phyloP scores from a whole-genome alignment of 805 yeast genomes.

The Pichia pseudocactophila region DNA sequence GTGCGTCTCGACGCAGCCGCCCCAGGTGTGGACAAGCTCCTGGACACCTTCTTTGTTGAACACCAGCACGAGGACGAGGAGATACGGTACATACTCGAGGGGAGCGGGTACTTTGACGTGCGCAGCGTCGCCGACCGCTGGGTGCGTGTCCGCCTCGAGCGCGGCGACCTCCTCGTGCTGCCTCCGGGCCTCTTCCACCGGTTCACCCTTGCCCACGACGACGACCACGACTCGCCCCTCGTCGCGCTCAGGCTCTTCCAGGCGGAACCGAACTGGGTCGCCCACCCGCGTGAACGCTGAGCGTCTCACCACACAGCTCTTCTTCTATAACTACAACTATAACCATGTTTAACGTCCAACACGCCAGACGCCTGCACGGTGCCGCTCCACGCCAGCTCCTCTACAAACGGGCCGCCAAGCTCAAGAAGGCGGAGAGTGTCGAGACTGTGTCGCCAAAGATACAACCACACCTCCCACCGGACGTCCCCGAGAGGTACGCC shows the following conservation, averaged over 20 bases:
- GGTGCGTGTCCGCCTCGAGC: constrained; percentile 62
- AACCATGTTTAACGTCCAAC: too few relatives aligned
- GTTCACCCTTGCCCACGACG: constrained; percentile 79
- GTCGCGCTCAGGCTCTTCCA: constrained; percentile 79
- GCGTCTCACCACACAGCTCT: too few relatives aligned
- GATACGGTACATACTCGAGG: constrained; percentile 81
- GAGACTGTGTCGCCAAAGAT: too few relatives aligned
- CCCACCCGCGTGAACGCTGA: constrained; percentile 25
- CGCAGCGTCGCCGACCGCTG: constrained; percentile 53
- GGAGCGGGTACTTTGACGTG: constrained; percentile 88
- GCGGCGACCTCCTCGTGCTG: constrained; percentile 59
- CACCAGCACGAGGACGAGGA: constrained; percentile 97
- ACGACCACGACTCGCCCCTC: too few relatives aligned
- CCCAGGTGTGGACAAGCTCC: constrained; percentile 53
- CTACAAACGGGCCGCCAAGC: constrained; percentile 16
- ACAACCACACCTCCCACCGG: constrained; percentile 9
- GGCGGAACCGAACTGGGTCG: constrained; percentile 96
- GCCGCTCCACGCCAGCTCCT: constrained; percentile 1
- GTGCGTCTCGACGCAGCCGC: constrained; percentile 51
- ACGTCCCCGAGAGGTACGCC: background rate
- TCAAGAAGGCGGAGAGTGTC: constrained; percentile 6
- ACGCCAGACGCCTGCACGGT: background rate
- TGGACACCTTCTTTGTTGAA: constrained; percentile 66
- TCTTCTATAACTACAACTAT: too few relatives aligned
- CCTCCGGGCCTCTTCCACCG: constrained; percentile 96